These are phyloP conservation scores for Actinidia arguta DNA, from an alignment of 179 eudicot species.

Conservation along the genomic window DNA sequence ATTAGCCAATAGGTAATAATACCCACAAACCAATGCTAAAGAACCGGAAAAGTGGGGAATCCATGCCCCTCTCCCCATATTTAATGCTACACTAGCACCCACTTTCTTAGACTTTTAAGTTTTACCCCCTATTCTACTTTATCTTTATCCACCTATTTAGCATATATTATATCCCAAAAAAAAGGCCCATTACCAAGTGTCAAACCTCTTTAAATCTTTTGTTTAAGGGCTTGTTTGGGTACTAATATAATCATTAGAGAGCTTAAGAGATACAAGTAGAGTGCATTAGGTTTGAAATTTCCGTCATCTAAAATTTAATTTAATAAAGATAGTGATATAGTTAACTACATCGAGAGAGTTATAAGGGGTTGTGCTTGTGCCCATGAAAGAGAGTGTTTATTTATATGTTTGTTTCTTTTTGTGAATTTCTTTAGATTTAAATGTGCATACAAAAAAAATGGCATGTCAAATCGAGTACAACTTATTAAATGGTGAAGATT, in stretches of 20 bases:
- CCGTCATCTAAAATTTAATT: slow-evolving; percentile 23
- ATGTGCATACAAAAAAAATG: no score
- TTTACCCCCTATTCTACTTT: slow-evolving; percentile 5
- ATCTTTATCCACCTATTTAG: slow-evolving; percentile 1
- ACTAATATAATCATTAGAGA: slow-evolving; percentile 23
- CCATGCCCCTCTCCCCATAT: neutral
- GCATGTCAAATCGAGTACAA: no score
- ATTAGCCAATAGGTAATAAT: neutral
- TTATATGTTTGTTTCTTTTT: neutral
- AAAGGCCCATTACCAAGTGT: slow-evolving; percentile 22
- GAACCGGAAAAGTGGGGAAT: slow-evolving; percentile 21
- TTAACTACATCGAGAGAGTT: no score
- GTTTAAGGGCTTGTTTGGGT: slow-evolving; percentile 32
- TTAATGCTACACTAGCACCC: slow-evolving; percentile 25
- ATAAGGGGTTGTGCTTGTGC: slow-evolving; percentile 1
- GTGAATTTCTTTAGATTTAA: neutral
- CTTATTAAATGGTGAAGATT: no score
- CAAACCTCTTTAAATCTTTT: slow-evolving; percentile 7
- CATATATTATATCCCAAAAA: neutral
- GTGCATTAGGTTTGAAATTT: slow-evolving; percentile 25
- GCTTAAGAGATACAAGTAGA: neutral
- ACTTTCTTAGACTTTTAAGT: slow-evolving; percentile 34
- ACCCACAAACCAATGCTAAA: slow-evolving; percentile 9
- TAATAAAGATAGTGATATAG: neutral
- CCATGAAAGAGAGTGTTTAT: slow-evolving; percentile 16